Percentiles rank a stretch among this genome's conserved stretches.
phyloP scores from a whole-genome alignment of 2,329 filamentous ascomycete species.

The Ceratocystiopsis brevicomis region DNA sequence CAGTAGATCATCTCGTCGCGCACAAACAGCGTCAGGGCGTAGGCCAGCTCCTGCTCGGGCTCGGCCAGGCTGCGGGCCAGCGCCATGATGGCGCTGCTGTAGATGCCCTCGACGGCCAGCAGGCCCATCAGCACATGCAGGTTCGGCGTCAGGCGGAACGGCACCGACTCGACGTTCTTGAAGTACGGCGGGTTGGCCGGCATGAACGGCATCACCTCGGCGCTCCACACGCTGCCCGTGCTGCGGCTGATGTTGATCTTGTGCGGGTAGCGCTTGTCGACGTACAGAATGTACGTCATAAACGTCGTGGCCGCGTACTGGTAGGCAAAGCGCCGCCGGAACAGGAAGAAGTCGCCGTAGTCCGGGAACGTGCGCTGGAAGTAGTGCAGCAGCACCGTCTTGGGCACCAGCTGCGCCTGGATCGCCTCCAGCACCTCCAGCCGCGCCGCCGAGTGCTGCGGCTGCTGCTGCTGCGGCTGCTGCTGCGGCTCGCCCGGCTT shows the following conservation, averaged over 20 bases:
- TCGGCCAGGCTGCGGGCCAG: slow-evolving; percentile 89
- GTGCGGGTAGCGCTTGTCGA: slow-evolving; percentile 86
- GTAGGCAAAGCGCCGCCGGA: slow-evolving; percentile 92
- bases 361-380: slow-evolving; percentile 77
- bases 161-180: slow-evolving; percentile 86
- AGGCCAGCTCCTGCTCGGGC: slow-evolving; percentile 76
- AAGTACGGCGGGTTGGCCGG: slow-evolving; percentile 70
- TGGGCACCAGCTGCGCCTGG: slow-evolving; percentile 81
- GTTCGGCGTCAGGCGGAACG: slow-evolving; percentile 93
- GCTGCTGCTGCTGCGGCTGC: slow-evolving; percentile 43
- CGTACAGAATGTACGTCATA: slow-evolving; percentile 97
- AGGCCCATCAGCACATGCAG: slow-evolving; percentile 92
- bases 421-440: slow-evolving; percentile 91
- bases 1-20: slow-evolving; percentile 96
- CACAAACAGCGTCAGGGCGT: slow-evolving; percentile 85
- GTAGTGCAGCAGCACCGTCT: slow-evolving; percentile 66
- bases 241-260: slow-evolving; percentile 82
- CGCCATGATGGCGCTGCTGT: slow-evolving; percentile 86
- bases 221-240: slow-evolving; percentile 89
- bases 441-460: slow-evolving; percentile 51
- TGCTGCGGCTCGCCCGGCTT: slow-evolving; percentile 33
- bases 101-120: slow-evolving; percentile 88
- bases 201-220: slow-evolving; percentile 83
- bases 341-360: slow-evolving; percentile 93
- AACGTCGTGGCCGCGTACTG: slow-evolving; percentile 89